phyloP scores from a whole-genome alignment of 192 early-diverging fungal genomes.

The Linnemannia exigua region DNA sequence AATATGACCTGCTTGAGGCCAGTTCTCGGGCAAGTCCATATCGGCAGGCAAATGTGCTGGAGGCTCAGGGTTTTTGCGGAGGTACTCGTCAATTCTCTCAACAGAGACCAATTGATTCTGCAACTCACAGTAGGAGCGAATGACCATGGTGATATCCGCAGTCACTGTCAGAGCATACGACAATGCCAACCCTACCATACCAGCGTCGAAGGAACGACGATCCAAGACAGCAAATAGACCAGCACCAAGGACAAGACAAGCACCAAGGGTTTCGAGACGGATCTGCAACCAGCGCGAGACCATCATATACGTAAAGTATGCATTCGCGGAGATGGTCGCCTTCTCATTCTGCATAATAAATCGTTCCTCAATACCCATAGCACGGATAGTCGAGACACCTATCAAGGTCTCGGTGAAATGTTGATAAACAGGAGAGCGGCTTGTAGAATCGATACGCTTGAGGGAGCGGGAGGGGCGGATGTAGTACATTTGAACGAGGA shows the following conservation, averaged over 20 bases:
- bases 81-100: constrained; percentile 80
- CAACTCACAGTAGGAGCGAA: constrained; percentile 75
- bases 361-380: constrained; percentile 69
- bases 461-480: constrained; percentile 80
- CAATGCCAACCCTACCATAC: constrained; percentile 83
- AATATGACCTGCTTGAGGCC: constrained; percentile 38
- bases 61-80: constrained; percentile 32
- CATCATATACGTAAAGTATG: constrained; percentile 79
- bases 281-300: constrained; percentile 76
- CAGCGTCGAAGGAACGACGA: constrained; percentile 71
- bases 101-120: constrained; percentile 84
- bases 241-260: constrained; percentile 73
- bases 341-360: constrained; percentile 58
- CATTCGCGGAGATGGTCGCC: constrained; percentile 42
- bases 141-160: constrained; percentile 76
- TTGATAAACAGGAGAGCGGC: constrained; percentile 80
- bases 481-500: constrained; percentile 70
- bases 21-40: constrained; percentile 42
- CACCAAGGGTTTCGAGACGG: constrained; percentile 84
- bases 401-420: constrained; percentile 82
- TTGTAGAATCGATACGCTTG: constrained; percentile 83
- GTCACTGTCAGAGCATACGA: constrained; percentile 83
- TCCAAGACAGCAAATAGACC: constrained; percentile 70
- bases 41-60: constrained; percentile 83
- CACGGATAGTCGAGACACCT: constrained; percentile 80